These are phyloP conservation scores for Eimeria mitis DNA, from an alignment of 169 alveolate genomes.

Conservation along the genomic window DNA sequence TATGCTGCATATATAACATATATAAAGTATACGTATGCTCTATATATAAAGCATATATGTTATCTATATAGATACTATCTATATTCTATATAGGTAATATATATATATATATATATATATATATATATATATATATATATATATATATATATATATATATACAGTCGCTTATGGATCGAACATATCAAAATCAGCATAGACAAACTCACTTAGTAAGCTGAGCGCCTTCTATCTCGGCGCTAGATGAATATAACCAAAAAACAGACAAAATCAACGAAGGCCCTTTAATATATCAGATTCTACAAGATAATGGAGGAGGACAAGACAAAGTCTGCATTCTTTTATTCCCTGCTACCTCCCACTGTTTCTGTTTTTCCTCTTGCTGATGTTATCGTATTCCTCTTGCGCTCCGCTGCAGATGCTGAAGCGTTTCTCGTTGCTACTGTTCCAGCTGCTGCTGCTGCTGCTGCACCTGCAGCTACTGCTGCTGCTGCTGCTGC, in stretches of 20 bases:
- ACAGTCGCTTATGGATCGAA: neutral
- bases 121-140: no score
- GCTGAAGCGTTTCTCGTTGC: neutral
- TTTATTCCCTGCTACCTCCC: neutral
- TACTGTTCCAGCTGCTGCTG: neutral
- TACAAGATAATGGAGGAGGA: neutral
- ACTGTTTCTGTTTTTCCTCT: neutral
- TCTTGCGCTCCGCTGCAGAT: neutral
- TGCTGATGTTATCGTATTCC: neutral
- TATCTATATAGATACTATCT: no score
- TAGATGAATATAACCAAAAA: no score
- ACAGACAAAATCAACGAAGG: neutral
- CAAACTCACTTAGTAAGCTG: no score
- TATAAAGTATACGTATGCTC: neutral
- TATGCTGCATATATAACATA: no score
- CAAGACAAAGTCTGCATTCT: neutral
- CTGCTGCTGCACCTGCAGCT: neutral
- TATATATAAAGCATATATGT: no score
- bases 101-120: no score
- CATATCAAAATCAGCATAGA: no score
- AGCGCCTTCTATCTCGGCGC: no score
- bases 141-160: no score
- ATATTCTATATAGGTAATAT: no score
- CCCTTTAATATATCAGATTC: neutral
- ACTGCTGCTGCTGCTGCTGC: conserved; percentile 12